Evolutionary conservation across 768 basidiomycete genomes (phyloP).

Genomic region (Tulasnella sp.): DNA sequence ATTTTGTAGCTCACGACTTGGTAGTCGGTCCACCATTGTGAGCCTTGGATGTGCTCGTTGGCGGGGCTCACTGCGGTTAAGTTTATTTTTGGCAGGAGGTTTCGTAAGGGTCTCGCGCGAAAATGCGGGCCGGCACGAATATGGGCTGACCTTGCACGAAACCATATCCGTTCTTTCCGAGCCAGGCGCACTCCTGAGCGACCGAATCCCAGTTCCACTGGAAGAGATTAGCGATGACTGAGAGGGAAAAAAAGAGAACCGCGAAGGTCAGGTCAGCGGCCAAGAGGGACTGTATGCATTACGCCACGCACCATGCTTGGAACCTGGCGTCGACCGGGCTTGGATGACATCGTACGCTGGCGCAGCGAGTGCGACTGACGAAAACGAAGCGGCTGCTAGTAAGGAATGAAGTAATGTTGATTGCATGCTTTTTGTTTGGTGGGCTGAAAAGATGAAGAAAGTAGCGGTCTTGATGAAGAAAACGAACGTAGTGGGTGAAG

Average conservation of each 20-base stretch:
- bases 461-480: neutral
- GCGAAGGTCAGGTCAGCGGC: neutral
- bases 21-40: constrained; percentile 30
- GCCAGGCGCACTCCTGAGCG: constrained; percentile 25
- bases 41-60: constrained; percentile 22
- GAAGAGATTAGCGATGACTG: constrained; percentile 29
- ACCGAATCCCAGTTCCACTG: constrained; percentile 30
- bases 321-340: neutral
- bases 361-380: neutral
- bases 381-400: neutral
- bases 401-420: neutral
- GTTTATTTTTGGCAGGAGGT: neutral
- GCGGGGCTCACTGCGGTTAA: constrained; percentile 20
- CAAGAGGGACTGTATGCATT: neutral
- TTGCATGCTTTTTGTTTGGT: neutral
- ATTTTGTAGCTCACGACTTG: constrained; percentile 28
- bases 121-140: neutral
- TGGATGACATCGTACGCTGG: neutral
- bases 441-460: neutral
- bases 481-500: neutral
- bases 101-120: neutral
- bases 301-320: neutral
- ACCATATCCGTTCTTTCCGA: constrained; percentile 30
- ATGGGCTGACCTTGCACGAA: constrained; percentile 26
- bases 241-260: neutral